A percentile compares a stretch with the other conserved stretches of the same genome.
phyloP scores from a whole-genome alignment of 2,329 filamentous ascomycete species.

The Aspergillus ochraceoroseus region DNA sequence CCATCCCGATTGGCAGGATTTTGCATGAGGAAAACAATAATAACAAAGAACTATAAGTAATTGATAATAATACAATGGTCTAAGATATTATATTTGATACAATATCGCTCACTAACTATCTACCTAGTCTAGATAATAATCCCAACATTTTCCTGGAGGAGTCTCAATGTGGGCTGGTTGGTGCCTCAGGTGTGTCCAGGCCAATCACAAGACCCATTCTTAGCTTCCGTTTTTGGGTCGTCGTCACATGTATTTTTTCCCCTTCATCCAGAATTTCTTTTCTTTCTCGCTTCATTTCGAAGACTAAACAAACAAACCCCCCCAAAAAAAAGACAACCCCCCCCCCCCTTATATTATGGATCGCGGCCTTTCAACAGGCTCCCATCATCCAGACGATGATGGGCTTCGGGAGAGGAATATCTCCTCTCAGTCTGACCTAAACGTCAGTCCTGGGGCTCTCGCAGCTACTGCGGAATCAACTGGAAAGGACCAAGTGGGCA shows the following conservation, averaged over 20 bases:
- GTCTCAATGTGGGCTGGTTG: conserved; percentile 14
- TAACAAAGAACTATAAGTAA: too few species aligned
- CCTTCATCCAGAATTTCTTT: conserved; percentile 21
- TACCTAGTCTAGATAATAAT: too few species aligned
- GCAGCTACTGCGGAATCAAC: conserved; percentile 35
- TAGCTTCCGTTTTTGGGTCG: conserved; percentile 2
- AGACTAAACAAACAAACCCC: too few species aligned
- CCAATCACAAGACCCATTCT: conserved; percentile 15
- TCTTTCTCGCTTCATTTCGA: too few species aligned
- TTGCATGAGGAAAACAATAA: too few species aligned
- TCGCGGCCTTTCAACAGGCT: conserved; percentile 37
- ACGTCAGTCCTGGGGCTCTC: conserved; percentile 46
- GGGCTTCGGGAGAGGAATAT: conserved; percentile 49
- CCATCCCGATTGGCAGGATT: too few species aligned
- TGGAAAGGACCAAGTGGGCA: conserved; percentile 47
- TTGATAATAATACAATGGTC: too few species aligned
- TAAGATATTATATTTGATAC: too few species aligned
- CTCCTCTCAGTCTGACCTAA: conserved; percentile 39
- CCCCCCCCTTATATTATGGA: conserved; percentile 30
- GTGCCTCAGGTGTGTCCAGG: conserved; percentile 10
- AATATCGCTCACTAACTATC: too few species aligned
- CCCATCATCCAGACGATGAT: conserved; percentile 32
- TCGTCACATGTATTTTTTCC: conserved; percentile 21
- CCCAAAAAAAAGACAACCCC: too few species aligned
- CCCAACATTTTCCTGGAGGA: conserved; percentile 1